Evolutionary conservation across 2,329 filamentous ascomycete species (phyloP).

Genomic region (Pseudovirgaria hyperparasitica): DNA sequence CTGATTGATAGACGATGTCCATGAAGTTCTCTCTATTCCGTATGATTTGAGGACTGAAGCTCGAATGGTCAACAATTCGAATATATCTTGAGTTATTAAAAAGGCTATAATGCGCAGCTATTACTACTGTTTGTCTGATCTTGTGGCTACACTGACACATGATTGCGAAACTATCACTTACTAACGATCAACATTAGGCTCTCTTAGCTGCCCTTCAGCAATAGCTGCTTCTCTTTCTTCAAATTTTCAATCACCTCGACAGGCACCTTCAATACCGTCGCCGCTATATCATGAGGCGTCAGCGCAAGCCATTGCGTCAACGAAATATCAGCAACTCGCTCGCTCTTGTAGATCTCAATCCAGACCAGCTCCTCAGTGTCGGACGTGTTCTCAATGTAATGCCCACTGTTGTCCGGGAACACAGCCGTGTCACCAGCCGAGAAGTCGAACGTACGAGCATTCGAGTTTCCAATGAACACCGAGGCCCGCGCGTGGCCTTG

Average conservation of each 20-base stretch:
- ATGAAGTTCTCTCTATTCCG: no score
- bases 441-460: conserved; percentile 55
- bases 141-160: no score
- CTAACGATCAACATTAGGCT: no score
- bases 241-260: conserved; percentile 42
- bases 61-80: no score
- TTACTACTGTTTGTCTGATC: no score
- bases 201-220: conserved; percentile 23
- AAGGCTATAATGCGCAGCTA: no score
- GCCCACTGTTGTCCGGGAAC: conserved; percentile 53
- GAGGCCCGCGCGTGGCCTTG: conserved; percentile 48
- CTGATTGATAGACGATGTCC: no score
- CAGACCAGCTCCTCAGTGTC: conserved; percentile 51
- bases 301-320: conserved; percentile 58
- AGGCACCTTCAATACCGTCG: conserved; percentile 46
- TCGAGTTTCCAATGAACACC: conserved; percentile 49
- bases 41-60: no score
- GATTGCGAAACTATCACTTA: no score
- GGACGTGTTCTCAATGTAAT: conserved; percentile 59
- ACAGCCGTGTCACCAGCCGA: conserved; percentile 53
- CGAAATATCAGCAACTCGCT: conserved; percentile 53
- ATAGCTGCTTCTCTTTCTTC: conserved; percentile 52
- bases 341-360: conserved; percentile 58
- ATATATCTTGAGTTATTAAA: no score
- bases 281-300: conserved; percentile 50